These are phyloP conservation scores for Solanum verrucosum DNA, from an alignment of 257 asterid species.

Conservation along the genomic window DNA sequence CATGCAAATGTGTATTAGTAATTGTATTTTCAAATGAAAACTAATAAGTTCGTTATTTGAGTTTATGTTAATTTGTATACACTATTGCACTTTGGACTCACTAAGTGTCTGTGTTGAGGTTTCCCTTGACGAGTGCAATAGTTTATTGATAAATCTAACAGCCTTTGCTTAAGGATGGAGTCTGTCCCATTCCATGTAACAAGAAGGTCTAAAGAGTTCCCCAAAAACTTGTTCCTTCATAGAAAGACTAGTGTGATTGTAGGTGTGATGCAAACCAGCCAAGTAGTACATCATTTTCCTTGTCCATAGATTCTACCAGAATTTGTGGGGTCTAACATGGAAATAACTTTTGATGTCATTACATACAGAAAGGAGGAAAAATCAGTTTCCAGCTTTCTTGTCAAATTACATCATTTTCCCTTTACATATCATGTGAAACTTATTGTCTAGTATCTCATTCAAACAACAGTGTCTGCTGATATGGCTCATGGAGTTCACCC, in stretches of 20 bases:
- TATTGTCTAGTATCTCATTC: background rate
- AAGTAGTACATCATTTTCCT: background rate
- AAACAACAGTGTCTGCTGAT: conserved; percentile 87
- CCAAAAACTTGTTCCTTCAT: background rate
- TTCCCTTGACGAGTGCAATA: background rate
- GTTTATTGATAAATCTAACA: background rate
- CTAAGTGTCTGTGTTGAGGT: background rate
- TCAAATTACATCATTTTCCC: background rate
- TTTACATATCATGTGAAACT: background rate
- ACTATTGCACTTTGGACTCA: background rate
- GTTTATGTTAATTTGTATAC: background rate
- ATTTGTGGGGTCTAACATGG: background rate
- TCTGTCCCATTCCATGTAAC: background rate
- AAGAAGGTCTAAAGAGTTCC: background rate
- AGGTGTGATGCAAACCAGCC: background rate
- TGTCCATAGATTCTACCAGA: background rate
- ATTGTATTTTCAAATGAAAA: background rate
- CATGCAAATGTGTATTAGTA: background rate
- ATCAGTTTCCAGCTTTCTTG: background rate
- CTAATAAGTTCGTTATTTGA: background rate
- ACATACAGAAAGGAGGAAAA: background rate
- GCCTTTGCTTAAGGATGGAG: background rate
- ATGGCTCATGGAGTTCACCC: conserved; percentile 99
- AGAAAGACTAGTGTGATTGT: background rate
- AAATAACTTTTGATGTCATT: background rate